Evolutionary conservation across 257 asterid genomes (phyloP).

Genomic region (Sherardia arvensis): DNA sequence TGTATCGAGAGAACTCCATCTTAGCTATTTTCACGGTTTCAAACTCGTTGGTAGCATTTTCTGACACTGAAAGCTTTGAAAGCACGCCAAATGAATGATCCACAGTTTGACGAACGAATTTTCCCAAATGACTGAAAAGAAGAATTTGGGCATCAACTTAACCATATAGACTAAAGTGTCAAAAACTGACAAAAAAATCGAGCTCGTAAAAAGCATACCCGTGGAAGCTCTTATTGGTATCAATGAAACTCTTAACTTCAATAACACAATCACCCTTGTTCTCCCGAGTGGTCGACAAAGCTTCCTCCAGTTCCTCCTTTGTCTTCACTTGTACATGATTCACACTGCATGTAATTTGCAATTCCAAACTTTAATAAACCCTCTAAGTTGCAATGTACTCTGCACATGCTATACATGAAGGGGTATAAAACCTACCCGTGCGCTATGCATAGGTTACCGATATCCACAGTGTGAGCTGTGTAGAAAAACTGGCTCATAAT

Average conservation of each 20-base stretch:
- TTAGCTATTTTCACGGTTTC: constrained; percentile 38
- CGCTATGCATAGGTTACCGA: constrained; percentile 65
- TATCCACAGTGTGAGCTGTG: constrained; percentile 78
- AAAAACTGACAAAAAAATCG: constrained; percentile 5
- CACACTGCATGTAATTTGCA: constrained; percentile 42
- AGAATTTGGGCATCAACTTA: constrained; percentile 18
- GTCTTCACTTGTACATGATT: constrained; percentile 69
- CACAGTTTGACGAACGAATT: constrained; percentile 52
- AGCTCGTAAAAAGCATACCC: constrained; percentile 34
- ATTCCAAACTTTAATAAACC: not conserved
- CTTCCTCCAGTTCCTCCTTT: constrained; percentile 54
- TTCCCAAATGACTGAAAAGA: constrained; percentile 55
- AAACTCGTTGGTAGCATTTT: constrained; percentile 23
- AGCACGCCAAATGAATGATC: constrained; percentile 52
- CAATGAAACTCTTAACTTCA: constrained; percentile 88
- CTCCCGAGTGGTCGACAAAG: constrained; percentile 59
- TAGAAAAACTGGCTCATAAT: constrained; percentile 79
- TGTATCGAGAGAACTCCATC: constrained; percentile 63
- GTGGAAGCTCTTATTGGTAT: constrained; percentile 60
- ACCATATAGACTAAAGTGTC: not conserved
- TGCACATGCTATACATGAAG: not conserved
- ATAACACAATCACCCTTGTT: constrained; percentile 61
- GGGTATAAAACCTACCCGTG: constrained; percentile 46
- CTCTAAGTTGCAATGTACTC: not conserved
- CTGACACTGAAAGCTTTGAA: constrained; percentile 37